Conservation (phyloP, 2,329 filamentous ascomycete genomes). For the Didymella glomerata region DNA sequence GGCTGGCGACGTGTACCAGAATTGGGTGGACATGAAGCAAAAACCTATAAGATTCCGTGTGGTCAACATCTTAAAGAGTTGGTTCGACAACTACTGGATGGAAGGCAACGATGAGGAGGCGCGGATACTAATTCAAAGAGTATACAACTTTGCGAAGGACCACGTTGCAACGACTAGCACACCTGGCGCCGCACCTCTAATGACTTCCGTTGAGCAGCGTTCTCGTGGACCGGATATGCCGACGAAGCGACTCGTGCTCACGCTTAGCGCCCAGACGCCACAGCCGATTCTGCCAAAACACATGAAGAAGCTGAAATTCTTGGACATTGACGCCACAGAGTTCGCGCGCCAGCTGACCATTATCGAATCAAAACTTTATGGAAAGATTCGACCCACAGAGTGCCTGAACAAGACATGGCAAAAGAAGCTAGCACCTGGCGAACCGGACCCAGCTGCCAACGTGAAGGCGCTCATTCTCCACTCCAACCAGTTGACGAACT, state of each 20-base stretch:
- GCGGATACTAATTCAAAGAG: slow-evolving; percentile 83
- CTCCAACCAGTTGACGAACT: slow-evolving; percentile 98
- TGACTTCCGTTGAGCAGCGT: slow-evolving; percentile 87
- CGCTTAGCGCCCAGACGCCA: slow-evolving; percentile 81
- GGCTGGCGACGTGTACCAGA: slow-evolving; percentile 76
- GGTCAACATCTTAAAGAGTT: slow-evolving; percentile 96
- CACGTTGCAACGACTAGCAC: slow-evolving; percentile 94
- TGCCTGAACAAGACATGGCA: slow-evolving; percentile 99
- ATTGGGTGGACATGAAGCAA: slow-evolving; percentile 93
- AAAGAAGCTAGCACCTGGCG: slow-evolving; percentile 85
- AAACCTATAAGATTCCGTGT: slow-evolving; percentile 95
- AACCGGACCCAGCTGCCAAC: slow-evolving; percentile 87
- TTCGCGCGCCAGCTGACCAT: slow-evolving; percentile 98
- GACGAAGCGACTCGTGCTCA: slow-evolving; percentile 85
- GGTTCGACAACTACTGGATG: slow-evolving; percentile 99
- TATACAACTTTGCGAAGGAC: slow-evolving; percentile 90
- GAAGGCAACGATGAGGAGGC: slow-evolving; percentile 87
- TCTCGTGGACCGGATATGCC: slow-evolving; percentile 87
- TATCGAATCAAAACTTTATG: slow-evolving; percentile 92
- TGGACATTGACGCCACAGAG: slow-evolving; percentile 94
- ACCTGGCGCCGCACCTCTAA: slow-evolving; percentile 82
- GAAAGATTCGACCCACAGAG: slow-evolving; percentile 94
- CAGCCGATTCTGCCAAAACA: slow-evolving; percentile 95
- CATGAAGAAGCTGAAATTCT: slow-evolving; percentile 98
- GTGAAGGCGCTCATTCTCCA: slow-evolving; percentile 96